Conservation (phyloP, 2,329 filamentous ascomycete genomes). For the Alternaria ethzedia region DNA sequence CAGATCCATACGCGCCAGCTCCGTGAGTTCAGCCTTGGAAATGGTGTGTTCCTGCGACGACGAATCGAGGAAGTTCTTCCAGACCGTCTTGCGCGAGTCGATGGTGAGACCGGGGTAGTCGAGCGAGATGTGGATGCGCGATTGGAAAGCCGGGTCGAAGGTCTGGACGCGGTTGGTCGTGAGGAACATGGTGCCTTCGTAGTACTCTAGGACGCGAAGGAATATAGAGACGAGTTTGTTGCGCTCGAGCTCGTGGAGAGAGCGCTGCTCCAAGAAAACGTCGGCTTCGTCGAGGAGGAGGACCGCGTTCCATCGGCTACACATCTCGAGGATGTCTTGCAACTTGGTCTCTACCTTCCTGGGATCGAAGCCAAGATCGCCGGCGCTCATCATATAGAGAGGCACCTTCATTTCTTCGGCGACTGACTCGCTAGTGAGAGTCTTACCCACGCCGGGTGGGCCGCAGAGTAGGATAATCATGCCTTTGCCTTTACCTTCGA, state of each 20-base stretch:
- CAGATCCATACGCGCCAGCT: constrained; percentile 51
- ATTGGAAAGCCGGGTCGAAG: constrained; percentile 42
- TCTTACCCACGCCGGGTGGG: constrained; percentile 36
- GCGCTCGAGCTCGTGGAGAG: constrained; percentile 37
- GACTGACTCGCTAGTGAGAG: constrained; percentile 29
- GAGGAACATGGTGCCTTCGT: constrained; percentile 44
- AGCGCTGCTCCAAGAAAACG: constrained; percentile 58
- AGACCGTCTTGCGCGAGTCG: constrained; percentile 45
- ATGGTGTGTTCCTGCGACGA: constrained; percentile 23
- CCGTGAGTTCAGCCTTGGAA: constrained; percentile 16
- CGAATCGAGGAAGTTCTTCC: constrained; percentile 46
- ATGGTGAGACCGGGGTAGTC: constrained; percentile 35
- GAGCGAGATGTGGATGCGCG: constrained; percentile 41
- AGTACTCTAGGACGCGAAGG: constrained; percentile 43
- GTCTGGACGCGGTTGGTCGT: constrained; percentile 44
- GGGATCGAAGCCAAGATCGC: constrained; percentile 69
- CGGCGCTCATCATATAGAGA: constrained; percentile 76
- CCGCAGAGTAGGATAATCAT: constrained; percentile 37
- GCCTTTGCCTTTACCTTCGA: constrained; percentile 51
- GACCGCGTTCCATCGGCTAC: constrained; percentile 66
- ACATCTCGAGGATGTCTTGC: constrained; percentile 82
- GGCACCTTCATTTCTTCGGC: constrained; percentile 29
- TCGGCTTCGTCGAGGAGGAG: constrained; percentile 78
- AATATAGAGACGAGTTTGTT: constrained; percentile 51
- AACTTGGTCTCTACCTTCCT: constrained; percentile 70